Evolutionary conservation across 805 yeast genomes (phyloP), one percentile per base, ranked within the genome.

Genomic region (Candida pini): DNA sequence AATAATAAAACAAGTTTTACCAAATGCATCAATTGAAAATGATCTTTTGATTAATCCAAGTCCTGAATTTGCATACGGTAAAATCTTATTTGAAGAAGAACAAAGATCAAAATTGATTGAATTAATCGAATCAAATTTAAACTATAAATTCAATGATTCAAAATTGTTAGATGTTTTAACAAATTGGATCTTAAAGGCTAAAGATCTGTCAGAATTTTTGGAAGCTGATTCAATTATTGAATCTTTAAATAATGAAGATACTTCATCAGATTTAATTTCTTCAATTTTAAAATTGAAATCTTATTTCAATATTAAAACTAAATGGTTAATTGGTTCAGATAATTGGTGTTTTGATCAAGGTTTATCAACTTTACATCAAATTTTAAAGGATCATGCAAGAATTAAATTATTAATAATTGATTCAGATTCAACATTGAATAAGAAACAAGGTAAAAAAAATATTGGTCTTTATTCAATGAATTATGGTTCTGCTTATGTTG

Each of bases 261-360:
- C 21, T 17, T 50, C 58, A 18, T 60, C 76, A 12, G 56, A 54
- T 4, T 20, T 36, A 5, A 30, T 43, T 7, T 38, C 45, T 18
- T 40, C 54, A 15, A 53, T 87, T 18, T 59, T 81, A 34, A 57
- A 63, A 4, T 55, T 67, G 28, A 60, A 66, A 38, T 68, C 70
- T 6, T 63, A 58, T 38, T 73, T 84, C 46, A 44, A 50, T 19
- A 56, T 68, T 36, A 66, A 66, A 33, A 66, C 82, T 9, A 67
- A 73, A 34, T 90, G 97, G 97, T 68, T 90, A 40, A 68, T 90
- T 37, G 96, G 97, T 21, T 87, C 96, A 14, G 97, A 90, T 58
- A 77, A 92, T 21, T 90, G 97, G 97, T 74, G 96, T 15, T 88
- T 81, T 55, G 97, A 90, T 63, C 66, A 86, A 48, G 97, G 97